These are phyloP conservation scores for Parastagonospora avenae DNA, from an alignment of 2,329 filamentous ascomycete genomes.

Conservation along the genomic window DNA sequence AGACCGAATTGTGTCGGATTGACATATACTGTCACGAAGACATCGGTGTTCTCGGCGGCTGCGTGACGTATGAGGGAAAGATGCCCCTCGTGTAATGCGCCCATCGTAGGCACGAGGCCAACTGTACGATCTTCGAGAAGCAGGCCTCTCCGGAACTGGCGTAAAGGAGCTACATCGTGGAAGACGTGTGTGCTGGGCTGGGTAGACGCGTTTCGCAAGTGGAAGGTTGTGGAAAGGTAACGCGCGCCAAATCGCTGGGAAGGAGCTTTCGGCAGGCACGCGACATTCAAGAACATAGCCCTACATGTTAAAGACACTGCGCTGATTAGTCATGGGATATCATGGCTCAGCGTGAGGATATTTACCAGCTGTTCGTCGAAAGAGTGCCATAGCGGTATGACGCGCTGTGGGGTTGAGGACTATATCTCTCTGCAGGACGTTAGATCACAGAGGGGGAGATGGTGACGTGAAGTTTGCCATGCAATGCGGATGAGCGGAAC, in stretches of 20 bases:
- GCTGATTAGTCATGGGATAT: slow-evolving; percentile 12
- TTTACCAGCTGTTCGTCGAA: slow-evolving; percentile 26
- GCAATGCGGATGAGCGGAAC: slow-evolving; percentile 10
- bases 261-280: not conserved
- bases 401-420: slow-evolving; percentile 24
- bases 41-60: slow-evolving; percentile 80
- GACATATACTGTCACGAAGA: slow-evolving; percentile 91
- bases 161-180: slow-evolving; percentile 73
- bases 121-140: slow-evolving; percentile 72
- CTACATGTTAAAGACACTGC: slow-evolving; percentile 15
- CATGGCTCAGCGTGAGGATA: slow-evolving; percentile 9
- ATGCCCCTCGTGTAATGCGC: slow-evolving; percentile 92
- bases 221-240: slow-evolving; percentile 22
- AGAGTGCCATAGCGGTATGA: slow-evolving; percentile 31
- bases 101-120: slow-evolving; percentile 95
- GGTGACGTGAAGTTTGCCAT: slow-evolving; percentile 6
- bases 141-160: slow-evolving; percentile 70
- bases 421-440: slow-evolving; percentile 8
- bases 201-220: slow-evolving; percentile 22
- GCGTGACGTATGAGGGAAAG: slow-evolving; percentile 83
- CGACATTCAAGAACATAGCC: slow-evolving; percentile 5
- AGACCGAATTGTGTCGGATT: slow-evolving; percentile 96
- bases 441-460: slow-evolving; percentile 7
- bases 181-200: slow-evolving; percentile 67
- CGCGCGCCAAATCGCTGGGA: slow-evolving; percentile 16